Conservation (phyloP, 306 rosid species). For the Rosa multiflora region DNA sequence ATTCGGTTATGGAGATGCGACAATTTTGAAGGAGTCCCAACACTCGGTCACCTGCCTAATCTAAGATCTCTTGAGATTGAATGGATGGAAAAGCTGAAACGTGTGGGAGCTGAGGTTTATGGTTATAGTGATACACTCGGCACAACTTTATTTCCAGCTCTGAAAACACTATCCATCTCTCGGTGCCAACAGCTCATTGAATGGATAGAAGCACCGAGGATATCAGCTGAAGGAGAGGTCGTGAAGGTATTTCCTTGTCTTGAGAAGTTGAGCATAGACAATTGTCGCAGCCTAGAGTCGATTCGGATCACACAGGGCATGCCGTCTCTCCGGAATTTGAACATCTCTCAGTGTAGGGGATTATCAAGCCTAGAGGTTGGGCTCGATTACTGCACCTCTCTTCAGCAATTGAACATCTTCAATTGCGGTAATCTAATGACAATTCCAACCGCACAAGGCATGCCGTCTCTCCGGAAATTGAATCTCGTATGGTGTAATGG, state of each 20-base stretch:
- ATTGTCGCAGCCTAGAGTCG: too few relatives aligned
- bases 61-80: neutral
- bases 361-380: too few relatives aligned
- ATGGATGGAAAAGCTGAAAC: rapidly evolving
- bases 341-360: too few relatives aligned
- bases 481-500: too few relatives aligned
- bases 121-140: neutral
- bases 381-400: too few relatives aligned
- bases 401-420: too few relatives aligned
- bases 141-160: neutral
- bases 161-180: neutral
- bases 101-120: neutral
- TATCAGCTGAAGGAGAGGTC: neutral
- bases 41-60: neutral
- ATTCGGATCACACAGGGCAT: too few relatives aligned
- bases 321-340: too few relatives aligned
- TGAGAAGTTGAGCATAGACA: too few relatives aligned
- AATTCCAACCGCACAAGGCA: too few relatives aligned
- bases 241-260: neutral
- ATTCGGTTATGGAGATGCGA: neutral
- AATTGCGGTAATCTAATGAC: too few relatives aligned
- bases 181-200: neutral
- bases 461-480: too few relatives aligned
- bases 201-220: neutral
- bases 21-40: neutral